Percentiles rank a stretch among this genome's conserved stretches.
Conservation (phyloP, 139 green algal genomes). For the Chlamydomonas schloesseri region DNA sequence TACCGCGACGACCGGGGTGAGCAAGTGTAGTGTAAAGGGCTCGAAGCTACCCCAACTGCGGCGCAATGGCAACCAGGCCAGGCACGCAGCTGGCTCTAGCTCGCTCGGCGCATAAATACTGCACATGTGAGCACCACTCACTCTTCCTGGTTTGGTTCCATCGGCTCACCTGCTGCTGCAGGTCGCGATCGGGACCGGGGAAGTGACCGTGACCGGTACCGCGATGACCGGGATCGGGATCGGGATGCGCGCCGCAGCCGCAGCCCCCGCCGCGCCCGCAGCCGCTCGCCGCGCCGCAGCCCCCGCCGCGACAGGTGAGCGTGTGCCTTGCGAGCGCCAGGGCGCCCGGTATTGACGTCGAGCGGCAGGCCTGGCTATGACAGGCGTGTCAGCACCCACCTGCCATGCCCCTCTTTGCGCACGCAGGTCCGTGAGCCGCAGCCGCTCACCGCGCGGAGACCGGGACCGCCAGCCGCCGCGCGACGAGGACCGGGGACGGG, state of each 20-base stretch:
- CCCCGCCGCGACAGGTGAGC: slow-evolving; percentile 5
- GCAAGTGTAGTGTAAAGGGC: no score
- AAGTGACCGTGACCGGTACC: neutral
- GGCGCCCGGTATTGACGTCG: no score
- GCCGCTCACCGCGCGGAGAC: slow-evolving; percentile 14
- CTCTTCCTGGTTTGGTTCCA: no score
- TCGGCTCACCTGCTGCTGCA: neutral
- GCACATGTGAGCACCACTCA: no score
- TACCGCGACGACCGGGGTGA: slow-evolving; percentile 1
- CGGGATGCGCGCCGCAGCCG: slow-evolving; percentile 33
- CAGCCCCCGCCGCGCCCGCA: slow-evolving; percentile 17
- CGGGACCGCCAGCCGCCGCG: neutral
- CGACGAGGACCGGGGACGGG: slow-evolving; percentile 2
- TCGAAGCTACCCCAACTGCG: no score
- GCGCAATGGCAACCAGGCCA: no score
- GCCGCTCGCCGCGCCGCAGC: slow-evolving; percentile 31
- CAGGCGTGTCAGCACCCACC: neutral
- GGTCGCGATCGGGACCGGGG: neutral
- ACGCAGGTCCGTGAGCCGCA: slow-evolving; percentile 35
- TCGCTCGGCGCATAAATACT: no score
- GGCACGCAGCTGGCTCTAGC: no score
- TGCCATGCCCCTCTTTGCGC: neutral
- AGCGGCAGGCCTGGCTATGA: no score
- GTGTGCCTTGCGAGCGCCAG: no score
- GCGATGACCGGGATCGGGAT: slow-evolving; percentile 14